phyloP scores from a whole-genome alignment of 306 rosid genomes.

The Citrullus colocynthis region DNA sequence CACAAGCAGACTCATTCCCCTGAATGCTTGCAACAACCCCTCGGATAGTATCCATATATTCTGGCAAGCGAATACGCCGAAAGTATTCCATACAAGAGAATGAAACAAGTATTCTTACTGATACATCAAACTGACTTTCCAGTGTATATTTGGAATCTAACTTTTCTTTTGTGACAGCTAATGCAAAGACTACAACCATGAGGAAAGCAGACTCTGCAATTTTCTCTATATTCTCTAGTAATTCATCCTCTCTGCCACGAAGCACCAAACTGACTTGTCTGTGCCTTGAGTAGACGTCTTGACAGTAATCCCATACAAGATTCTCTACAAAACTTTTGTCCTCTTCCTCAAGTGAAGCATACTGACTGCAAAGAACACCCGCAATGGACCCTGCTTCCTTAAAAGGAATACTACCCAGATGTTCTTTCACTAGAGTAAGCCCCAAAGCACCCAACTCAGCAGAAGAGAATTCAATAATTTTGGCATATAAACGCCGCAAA shows the following conservation, averaged over 20 bases:
- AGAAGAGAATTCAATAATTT: slow-evolving; percentile 19
- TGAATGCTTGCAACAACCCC: slow-evolving; percentile 62
- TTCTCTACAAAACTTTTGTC: slow-evolving; percentile 49
- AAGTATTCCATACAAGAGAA: slow-evolving; percentile 83
- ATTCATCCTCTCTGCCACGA: slow-evolving; percentile 32
- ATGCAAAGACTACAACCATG: slow-evolving; percentile 77
- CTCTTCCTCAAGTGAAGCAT: slow-evolving; percentile 51
- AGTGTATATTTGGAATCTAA: slow-evolving; percentile 33
- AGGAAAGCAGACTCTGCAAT: slow-evolving; percentile 79
- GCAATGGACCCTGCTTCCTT: slow-evolving; percentile 78
- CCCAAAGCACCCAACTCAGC: slow-evolving; percentile 18
- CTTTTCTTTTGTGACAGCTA: slow-evolving; percentile 68
- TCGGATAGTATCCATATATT: slow-evolving; percentile 80
- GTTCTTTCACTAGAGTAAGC: slow-evolving; percentile 41
- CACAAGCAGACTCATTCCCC: slow-evolving; percentile 59
- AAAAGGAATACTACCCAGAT: slow-evolving; percentile 41
- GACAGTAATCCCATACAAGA: slow-evolving; percentile 67
- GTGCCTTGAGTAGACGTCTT: slow-evolving; percentile 44
- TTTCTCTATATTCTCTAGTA: slow-evolving; percentile 51
- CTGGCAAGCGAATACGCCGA: slow-evolving; percentile 80
- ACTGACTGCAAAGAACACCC: slow-evolving; percentile 58
- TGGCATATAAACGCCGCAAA: slow-evolving; percentile 34
- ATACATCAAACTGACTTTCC: slow-evolving; percentile 39
- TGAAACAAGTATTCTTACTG: slow-evolving; percentile 54
- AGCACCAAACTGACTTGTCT: slow-evolving; percentile 44